Conservation (phyloP, 2,329 filamentous ascomycete genomes). For the Fusarium sp. region DNA sequence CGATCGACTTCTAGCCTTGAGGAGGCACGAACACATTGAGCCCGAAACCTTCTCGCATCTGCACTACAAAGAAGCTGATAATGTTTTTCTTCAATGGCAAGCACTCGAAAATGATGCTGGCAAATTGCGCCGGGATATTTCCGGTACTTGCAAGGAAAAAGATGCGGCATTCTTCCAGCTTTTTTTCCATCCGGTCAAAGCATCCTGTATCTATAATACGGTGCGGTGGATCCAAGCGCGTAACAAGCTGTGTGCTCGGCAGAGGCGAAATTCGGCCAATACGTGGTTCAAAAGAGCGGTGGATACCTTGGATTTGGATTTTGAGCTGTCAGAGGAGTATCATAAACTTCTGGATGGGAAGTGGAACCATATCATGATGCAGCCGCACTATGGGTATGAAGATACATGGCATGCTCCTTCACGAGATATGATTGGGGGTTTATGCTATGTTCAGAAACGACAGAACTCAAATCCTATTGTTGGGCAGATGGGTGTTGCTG, state of each 20-base stretch:
- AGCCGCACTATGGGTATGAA: slow-evolving; percentile 62
- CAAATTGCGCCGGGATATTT: no score
- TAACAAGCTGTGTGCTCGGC: slow-evolving; percentile 65
- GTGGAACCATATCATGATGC: slow-evolving; percentile 69
- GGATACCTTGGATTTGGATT: slow-evolving; percentile 65
- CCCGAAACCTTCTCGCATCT: slow-evolving; percentile 66
- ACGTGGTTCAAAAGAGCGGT: slow-evolving; percentile 58
- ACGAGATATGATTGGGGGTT: slow-evolving; percentile 66
- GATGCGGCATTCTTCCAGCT: slow-evolving; percentile 69
- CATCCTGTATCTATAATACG: slow-evolving; percentile 64
- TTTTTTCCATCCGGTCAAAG: slow-evolving; percentile 69
- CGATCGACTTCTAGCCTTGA: slow-evolving; percentile 58
- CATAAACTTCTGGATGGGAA: slow-evolving; percentile 65
- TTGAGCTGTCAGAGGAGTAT: slow-evolving; percentile 63
- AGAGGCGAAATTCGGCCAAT: slow-evolving; percentile 68
- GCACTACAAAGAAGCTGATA: slow-evolving; percentile 71
- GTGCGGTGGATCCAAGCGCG: slow-evolving; percentile 58
- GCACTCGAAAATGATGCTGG: slow-evolving; percentile 59
- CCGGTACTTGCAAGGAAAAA: no score
- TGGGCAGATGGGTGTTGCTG: slow-evolving; percentile 73
- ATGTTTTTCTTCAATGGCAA: slow-evolving; percentile 62
- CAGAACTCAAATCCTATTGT: slow-evolving; percentile 66
- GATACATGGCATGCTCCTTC: slow-evolving; percentile 70
- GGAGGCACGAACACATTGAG: slow-evolving; percentile 71
- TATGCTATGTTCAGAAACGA: slow-evolving; percentile 64